Conservation (phyloP, 2,329 filamentous ascomycete genomes). For the Periconia macrospinosa region DNA sequence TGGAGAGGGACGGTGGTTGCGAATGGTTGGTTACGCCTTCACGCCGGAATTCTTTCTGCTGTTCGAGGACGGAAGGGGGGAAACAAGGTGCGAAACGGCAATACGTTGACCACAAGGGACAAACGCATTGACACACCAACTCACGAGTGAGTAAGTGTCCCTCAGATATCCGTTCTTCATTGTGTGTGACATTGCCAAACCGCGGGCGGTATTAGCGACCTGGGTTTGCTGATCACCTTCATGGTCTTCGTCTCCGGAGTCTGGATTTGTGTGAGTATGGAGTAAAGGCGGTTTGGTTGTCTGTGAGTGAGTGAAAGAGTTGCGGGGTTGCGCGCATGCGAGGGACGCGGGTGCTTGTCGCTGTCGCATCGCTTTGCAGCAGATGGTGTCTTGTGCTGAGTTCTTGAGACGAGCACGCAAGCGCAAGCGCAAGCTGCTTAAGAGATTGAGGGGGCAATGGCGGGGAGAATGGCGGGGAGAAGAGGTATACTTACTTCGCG, state of each 20-base stretch:
- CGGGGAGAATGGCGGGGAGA: neutral
- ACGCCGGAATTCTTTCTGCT: neutral
- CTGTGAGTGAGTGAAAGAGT: neutral
- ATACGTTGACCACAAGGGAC: too few species aligned
- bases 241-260: conserved; percentile 21
- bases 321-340: too few species aligned
- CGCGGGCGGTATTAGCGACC: conserved; percentile 14
- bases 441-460: too few species aligned
- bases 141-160: conserved; percentile 3
- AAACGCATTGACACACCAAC: too few species aligned
- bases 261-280: neutral
- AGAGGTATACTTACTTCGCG: neutral
- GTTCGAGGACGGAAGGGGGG: neutral
- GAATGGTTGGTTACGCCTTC: neutral
- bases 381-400: too few species aligned
- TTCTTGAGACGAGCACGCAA: too few species aligned
- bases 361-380: too few species aligned
- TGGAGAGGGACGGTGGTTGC: conserved; percentile 7
- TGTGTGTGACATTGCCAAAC: conserved; percentile 6
- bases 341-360: too few species aligned
- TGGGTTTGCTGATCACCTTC: conserved; percentile 7
- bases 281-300: neutral
- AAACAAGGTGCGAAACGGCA: neutral
- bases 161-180: conserved; percentile 24
- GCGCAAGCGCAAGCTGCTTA: too few species aligned